Conservation (phyloP, 345 rosid genomes). For the Dimocarpus longan region DNA sequence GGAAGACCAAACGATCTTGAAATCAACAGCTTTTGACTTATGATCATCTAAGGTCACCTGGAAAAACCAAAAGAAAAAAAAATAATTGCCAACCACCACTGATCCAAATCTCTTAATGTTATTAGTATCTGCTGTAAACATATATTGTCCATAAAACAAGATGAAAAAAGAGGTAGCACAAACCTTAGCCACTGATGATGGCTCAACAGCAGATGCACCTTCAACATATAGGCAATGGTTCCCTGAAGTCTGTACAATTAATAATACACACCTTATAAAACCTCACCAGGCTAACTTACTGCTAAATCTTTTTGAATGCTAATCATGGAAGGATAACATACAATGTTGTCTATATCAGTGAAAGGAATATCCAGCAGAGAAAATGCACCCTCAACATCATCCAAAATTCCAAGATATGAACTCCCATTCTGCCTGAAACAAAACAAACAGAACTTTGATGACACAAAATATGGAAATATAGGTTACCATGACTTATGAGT, state of each 20-base stretch:
- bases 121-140: not conserved
- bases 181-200: slow-evolving; percentile 91
- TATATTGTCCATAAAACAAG: slow-evolving; percentile 4
- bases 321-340: slow-evolving; percentile 34
- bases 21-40: slow-evolving; percentile 47
- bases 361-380: slow-evolving; percentile 83
- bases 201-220: slow-evolving; percentile 84
- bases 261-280: slow-evolving; percentile 17
- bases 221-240: slow-evolving; percentile 67
- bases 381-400: slow-evolving; percentile 60
- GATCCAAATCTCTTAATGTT: not conserved
- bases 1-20: slow-evolving; percentile 83
- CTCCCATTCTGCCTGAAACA: slow-evolving; percentile 84
- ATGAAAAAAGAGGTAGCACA: slow-evolving; percentile 8
- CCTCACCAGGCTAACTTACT: slow-evolving; percentile 7
- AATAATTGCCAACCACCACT: slow-evolving; percentile 11
- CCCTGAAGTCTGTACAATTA: slow-evolving; percentile 61
- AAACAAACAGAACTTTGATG: slow-evolving; percentile 13
- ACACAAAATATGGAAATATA: slow-evolving; percentile 15
- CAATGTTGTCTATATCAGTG: slow-evolving; percentile 81
- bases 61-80: slow-evolving; percentile 21
- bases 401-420: slow-evolving; percentile 79
- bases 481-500: slow-evolving; percentile 1
- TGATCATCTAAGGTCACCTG: slow-evolving; percentile 75
- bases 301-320: slow-evolving; percentile 8